phyloP scores from a whole-genome alignment of 305 asterid species.

The Ilex paraguariensis region DNA sequence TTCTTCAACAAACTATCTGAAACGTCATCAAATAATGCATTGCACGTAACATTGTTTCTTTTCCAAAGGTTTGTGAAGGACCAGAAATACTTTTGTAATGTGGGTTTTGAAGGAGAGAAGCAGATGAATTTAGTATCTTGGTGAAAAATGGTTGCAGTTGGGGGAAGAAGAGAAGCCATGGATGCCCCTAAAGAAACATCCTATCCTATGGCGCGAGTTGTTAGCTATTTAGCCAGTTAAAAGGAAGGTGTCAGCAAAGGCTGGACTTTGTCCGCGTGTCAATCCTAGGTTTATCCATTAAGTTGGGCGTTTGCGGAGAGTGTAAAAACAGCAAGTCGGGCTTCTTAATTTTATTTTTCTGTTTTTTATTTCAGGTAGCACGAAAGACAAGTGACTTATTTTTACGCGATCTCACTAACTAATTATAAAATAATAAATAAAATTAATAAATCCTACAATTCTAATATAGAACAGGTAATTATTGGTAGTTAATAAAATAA shows the following conservation, averaged over 20 bases:
- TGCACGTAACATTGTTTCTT: conserved; percentile 33
- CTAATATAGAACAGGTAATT: too few species aligned
- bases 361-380: too few species aligned
- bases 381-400: too few species aligned
- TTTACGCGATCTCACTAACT: too few species aligned
- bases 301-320: conserved; percentile 38
- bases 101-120: conserved; percentile 29
- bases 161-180: conserved; percentile 69
- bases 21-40: conserved; percentile 43
- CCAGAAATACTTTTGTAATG: conserved; percentile 15
- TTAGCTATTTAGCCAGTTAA: not conserved
- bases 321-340: conserved; percentile 48
- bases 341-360: not conserved
- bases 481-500: too few species aligned
- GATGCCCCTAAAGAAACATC: conserved; percentile 7
- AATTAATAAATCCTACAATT: too few species aligned
- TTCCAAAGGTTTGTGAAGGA: conserved; percentile 21
- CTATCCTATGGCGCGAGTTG: conserved; percentile 6
- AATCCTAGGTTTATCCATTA: conserved; percentile 39
- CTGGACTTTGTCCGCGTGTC: conserved; percentile 41
- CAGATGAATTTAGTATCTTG: conserved; percentile 38
- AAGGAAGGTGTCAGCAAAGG: conserved; percentile 22
- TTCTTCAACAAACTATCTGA: conserved; percentile 26
- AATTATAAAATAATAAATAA: too few species aligned
- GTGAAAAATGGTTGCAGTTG: conserved; percentile 36